Evolutionary conservation across 257 asterid genomes (phyloP).

Genomic region (Coffea canephora): DNA sequence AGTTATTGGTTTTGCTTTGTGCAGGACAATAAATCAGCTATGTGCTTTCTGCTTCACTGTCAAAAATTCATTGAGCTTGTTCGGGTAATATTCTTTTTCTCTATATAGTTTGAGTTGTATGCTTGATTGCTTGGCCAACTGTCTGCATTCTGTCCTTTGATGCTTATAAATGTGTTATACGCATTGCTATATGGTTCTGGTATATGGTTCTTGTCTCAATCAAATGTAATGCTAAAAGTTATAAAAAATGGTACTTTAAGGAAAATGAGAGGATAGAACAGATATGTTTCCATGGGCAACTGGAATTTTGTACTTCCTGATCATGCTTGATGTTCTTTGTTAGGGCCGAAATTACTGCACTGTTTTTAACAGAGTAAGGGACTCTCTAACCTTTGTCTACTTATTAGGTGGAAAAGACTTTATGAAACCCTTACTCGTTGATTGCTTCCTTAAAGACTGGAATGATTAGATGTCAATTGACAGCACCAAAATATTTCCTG

Average conservation of each 20-base stretch:
- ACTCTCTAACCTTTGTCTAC: not conserved
- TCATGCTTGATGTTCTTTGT: not conserved
- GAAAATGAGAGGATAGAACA: conserved; percentile 7
- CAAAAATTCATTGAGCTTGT: conserved; percentile 86
- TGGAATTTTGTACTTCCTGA: not conserved
- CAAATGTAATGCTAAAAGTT: not conserved
- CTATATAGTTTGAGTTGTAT: not conserved
- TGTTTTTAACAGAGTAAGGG: not conserved
- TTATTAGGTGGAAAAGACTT: not conserved
- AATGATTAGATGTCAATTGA: no score
- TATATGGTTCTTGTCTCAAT: not conserved
- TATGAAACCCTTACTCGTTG: not conserved
- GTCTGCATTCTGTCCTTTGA: not conserved
- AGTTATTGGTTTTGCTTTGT: conserved; percentile 25
- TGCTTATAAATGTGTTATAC: not conserved
- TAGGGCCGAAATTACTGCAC: not conserved
- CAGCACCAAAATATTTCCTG: not conserved
- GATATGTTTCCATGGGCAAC: conserved; percentile 8
- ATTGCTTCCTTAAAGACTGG: not conserved
- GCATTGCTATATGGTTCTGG: not conserved
- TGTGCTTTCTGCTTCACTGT: conserved; percentile 78
- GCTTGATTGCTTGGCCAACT: not conserved
- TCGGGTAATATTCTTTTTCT: conserved; percentile 50
- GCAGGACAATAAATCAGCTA: conserved; percentile 74
- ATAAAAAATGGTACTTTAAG: not conserved